phyloP scores from a whole-genome alignment of 371 early-diverging fungal species.

The Zychaea mexicana region DNA sequence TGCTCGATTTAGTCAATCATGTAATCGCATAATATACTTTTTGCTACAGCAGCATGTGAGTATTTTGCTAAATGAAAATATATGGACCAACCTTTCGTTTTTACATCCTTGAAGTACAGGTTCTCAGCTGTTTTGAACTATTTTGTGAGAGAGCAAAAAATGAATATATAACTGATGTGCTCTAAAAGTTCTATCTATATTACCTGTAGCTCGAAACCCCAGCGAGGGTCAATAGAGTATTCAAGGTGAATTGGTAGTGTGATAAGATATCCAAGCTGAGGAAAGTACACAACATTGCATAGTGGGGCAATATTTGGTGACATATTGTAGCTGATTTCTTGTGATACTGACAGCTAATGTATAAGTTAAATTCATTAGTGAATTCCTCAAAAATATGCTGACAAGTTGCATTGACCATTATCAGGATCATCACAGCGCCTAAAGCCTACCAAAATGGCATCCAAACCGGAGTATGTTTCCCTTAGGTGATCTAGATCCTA shows the following conservation, averaged over 20 bases:
- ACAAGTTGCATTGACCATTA: too few relatives aligned
- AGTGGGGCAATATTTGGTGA: slow-evolving; percentile 49
- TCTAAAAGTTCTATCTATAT: not conserved
- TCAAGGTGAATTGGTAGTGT: slow-evolving; percentile 61
- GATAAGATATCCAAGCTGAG: slow-evolving; percentile 79
- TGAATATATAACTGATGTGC: not conserved
- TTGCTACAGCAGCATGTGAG: too few relatives aligned
- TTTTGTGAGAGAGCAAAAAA: not conserved
- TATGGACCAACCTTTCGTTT: slow-evolving; percentile 70
- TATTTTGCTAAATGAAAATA: too few relatives aligned
- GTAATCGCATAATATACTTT: not conserved
- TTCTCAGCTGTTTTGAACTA: slow-evolving; percentile 74
- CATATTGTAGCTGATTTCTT: slow-evolving; percentile 53
- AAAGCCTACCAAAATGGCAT: slow-evolving; percentile 54
- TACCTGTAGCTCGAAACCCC: slow-evolving; percentile 28
- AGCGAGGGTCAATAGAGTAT: slow-evolving; percentile 11
- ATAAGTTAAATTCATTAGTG: too few relatives aligned
- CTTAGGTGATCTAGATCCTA: slow-evolving; percentile 65
- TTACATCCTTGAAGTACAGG: slow-evolving; percentile 71
- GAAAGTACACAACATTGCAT: slow-evolving; percentile 82
- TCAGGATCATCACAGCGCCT: too few relatives aligned
- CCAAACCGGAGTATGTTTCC: slow-evolving; percentile 58
- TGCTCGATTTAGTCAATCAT: not conserved
- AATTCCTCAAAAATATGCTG: too few relatives aligned
- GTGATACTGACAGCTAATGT: slow-evolving; percentile 60